Base-by-base conservation (phyloP, 1,139 yeast genomes). In the Candida smagusa region DNA sequence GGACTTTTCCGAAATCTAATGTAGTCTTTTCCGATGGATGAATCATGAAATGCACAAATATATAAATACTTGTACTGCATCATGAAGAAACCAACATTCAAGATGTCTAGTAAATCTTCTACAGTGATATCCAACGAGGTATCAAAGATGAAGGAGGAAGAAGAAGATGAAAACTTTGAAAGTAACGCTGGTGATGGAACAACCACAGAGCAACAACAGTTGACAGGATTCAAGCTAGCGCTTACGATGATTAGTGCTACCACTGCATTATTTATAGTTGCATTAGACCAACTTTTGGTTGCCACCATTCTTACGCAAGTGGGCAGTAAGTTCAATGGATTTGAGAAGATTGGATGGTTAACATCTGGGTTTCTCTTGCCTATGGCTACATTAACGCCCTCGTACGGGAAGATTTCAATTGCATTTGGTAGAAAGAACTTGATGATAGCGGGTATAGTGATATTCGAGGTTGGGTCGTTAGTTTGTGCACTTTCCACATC, bases 391-490 rank as follows among this genome's bases (percentile, higher is more conserved):
- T 59, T 81, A 35, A 68, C 79, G 2, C 74, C 81, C 12, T 61
- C 77, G 12, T 81, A 81, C 70, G 87, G 88, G 1, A 72, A 77
- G 39, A 47, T 81, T 8, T 72, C 85, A 4, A 69, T 78, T 28
- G 74, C 79, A 6, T 74, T 78, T 52, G 88, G 89, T 4, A 65
- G 85, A 38, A 81, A 81, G 48, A 53, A 61, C 35, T 64, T 79
- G 3, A 53, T 79, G 51, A 46, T 78, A 9, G 59, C 56, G 1
- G 77, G 81, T 1, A 64, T 82, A 8, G 48, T 74, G 7, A 52
- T 82, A 2, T 83, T 83, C 49, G 84, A 79, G 51, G 50, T 72
- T 2, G 89, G 89, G 0, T 79, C 87, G 2, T 64, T 83, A 37
- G 58, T 82, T 4, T 67, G 79, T 25, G 90, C 81, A 0, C 54